phyloP scores from a whole-genome alignment of 148 eudicot species.

The Amaranthus cruentus region DNA sequence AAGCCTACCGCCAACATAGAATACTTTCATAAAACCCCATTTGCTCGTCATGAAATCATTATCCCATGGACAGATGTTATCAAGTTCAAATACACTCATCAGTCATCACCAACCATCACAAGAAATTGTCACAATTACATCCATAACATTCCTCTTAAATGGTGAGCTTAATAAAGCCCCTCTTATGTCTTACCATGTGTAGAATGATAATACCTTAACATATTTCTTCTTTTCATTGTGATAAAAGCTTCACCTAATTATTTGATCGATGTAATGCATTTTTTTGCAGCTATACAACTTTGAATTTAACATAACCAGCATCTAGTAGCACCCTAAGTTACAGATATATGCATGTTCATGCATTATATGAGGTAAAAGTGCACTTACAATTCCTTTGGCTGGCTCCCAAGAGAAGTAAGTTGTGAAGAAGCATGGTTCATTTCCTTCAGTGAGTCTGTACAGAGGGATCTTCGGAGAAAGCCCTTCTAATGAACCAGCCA shows the following conservation, averaged over 20 bases:
- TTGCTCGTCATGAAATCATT: too few relatives aligned
- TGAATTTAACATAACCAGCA: not conserved
- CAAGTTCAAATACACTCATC: too few relatives aligned
- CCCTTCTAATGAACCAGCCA: conserved; percentile 78
- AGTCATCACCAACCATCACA: too few relatives aligned
- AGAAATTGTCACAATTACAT: too few relatives aligned
- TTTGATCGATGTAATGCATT: not conserved
- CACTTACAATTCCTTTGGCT: conserved; percentile 81
- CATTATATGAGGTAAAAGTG: conserved; percentile 2
- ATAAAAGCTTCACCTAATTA: not conserved
- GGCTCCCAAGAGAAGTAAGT: conserved; percentile 90
- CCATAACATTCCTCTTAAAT: too few relatives aligned
- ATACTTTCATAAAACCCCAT: too few relatives aligned
- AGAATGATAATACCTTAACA: too few relatives aligned
- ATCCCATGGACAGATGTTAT: too few relatives aligned
- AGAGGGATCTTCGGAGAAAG: conserved; percentile 69
- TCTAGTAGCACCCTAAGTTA: not conserved
- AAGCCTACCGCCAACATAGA: too few relatives aligned
- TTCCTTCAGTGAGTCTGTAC: conserved; percentile 86
- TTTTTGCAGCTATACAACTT: not conserved
- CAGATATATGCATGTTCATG: not conserved
- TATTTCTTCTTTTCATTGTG: too few relatives aligned
- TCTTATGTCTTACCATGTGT: too few relatives aligned
- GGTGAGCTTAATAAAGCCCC: too few relatives aligned
- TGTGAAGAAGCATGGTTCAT: conserved; percentile 97